These are phyloP conservation scores for Marvania coccoides DNA, from an alignment of 139 green algal genomes.

Conservation along the genomic window DNA sequence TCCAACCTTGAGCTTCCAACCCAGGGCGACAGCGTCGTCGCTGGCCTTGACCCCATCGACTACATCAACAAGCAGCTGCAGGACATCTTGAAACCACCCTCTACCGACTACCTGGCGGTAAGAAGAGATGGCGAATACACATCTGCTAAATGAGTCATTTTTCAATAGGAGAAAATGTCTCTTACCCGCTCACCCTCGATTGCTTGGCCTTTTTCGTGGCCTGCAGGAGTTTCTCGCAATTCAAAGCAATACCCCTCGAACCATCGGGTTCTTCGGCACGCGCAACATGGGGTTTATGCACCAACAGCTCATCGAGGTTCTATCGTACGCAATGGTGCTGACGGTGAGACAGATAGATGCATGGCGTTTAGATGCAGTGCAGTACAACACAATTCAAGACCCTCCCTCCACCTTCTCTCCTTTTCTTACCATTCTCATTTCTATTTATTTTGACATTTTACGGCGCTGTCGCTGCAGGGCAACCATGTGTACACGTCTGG, in stretches of 20 bases:
- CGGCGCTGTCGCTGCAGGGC: constrained; percentile 52
- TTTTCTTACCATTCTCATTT: not conserved
- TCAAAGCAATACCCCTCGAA: constrained; percentile 82
- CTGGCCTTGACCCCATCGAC: constrained; percentile 5
- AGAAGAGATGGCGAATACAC: too few relatives aligned
- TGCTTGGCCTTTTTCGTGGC: not conserved
- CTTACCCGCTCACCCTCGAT: not conserved
- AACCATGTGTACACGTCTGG: constrained; percentile 98
- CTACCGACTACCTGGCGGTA: constrained; percentile 57
- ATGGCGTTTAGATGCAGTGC: not conserved
- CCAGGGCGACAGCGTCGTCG: constrained; percentile 28
- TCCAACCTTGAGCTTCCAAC: constrained; percentile 23
- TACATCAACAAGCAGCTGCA: constrained; percentile 25
- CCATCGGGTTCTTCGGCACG: constrained; percentile 96
- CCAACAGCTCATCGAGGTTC: constrained; percentile 96
- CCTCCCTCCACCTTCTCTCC: not conserved
- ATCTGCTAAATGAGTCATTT: not conserved
- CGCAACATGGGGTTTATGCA: constrained; percentile 98
- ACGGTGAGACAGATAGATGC: constrained; percentile 53
- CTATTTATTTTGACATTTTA: not conserved
- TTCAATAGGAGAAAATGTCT: not conserved
- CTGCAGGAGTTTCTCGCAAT: constrained; percentile 95
- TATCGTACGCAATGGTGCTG: constrained; percentile 94
- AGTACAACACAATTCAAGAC: not conserved
- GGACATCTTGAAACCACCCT: constrained; percentile 39